These are phyloP conservation scores for Xylaria sp. DNA, from an alignment of 2,329 filamentous ascomycete genomes.

Conservation along the genomic window DNA sequence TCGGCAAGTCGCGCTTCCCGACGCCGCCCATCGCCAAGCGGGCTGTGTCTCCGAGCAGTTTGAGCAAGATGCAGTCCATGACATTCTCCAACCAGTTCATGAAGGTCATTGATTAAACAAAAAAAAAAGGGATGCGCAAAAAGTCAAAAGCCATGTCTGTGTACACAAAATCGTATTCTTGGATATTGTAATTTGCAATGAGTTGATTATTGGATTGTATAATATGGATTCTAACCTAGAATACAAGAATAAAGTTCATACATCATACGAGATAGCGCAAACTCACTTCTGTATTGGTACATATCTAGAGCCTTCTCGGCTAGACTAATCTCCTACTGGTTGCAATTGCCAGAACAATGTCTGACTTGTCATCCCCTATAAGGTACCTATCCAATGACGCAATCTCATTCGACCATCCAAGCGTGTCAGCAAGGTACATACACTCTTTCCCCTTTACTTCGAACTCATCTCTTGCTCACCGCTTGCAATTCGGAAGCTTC, in stretches of 20 bases:
- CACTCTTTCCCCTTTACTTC: no score
- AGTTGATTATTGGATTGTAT: neutral
- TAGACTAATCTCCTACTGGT: neutral
- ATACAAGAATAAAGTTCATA: no score
- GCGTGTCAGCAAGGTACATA: neutral
- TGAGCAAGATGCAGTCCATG: constrained; percentile 36
- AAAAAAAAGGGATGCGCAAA: neutral
- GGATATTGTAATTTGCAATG: constrained; percentile 12
- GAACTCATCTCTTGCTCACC: neutral
- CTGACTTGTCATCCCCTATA: neutral
- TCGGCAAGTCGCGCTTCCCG: constrained; percentile 41
- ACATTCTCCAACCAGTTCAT: constrained; percentile 46
- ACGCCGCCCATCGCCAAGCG: constrained; percentile 29
- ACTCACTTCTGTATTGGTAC: no score
- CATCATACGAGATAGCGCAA: no score
- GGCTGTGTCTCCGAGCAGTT: constrained; percentile 28
- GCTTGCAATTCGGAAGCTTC: no score
- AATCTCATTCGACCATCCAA: neutral
- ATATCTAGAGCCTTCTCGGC: no score
- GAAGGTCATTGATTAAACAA: constrained; percentile 47
- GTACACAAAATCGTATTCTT: constrained; percentile 21
- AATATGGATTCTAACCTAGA: constrained; percentile 5
- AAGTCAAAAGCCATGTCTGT: neutral
- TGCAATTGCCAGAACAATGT: neutral
- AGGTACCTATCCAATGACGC: constrained; percentile 11